Evolutionary conservation across 2,329 filamentous ascomycete genomes (phyloP), one percentile per base, ranked within the genome.

Genomic region (Onygenales sp.): DNA sequence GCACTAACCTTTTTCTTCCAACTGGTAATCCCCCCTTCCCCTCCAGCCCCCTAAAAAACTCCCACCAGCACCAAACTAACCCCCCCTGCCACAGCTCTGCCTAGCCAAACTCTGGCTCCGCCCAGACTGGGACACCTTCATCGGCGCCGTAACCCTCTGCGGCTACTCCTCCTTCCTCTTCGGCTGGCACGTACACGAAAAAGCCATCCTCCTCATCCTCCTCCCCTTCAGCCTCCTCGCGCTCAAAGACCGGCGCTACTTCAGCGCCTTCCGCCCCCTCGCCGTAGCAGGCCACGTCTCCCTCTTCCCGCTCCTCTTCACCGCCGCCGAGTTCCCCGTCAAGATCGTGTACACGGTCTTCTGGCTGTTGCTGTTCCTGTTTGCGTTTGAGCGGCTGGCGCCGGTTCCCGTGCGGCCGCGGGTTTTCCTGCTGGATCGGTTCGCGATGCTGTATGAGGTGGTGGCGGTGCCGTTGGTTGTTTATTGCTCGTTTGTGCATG

Each of bases 141-240:
- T 97, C 43, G 89, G 89, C 3, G 86, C 89, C 0, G 81, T 95
- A 44, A 96, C 92, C 0, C 82, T 97, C 13, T 97, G 93, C 65
- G 93, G 89, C 55, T 98, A 96, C 66, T 87, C 92, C 0, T 96
- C 92, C 0, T 98, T 98, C 73, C 78, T 98, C 8, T 97, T 97
- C 62, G 92, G 93, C 54, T 98, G 92, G 90, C 93, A 98, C 66
- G 93, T 98, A 7, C 93, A 98, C 64, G 93, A 98, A 67, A 98
- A 98, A 71, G 93, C 93, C 1, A 87, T 98, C 54, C 79, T 98
- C 21, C 81, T 97, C 17, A 86, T 97, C 65, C 90, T 98, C 60
- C 87, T 97, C 48, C 93, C 93, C 0, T 97, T 97, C 75, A 94
- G 88, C 61, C 79, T 98, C 57, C 85, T 97, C 56, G 91, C 92